These are phyloP conservation scores for Stenogyne calaminthoides DNA, from an alignment of 305 asterid species.

Conservation along the genomic window DNA sequence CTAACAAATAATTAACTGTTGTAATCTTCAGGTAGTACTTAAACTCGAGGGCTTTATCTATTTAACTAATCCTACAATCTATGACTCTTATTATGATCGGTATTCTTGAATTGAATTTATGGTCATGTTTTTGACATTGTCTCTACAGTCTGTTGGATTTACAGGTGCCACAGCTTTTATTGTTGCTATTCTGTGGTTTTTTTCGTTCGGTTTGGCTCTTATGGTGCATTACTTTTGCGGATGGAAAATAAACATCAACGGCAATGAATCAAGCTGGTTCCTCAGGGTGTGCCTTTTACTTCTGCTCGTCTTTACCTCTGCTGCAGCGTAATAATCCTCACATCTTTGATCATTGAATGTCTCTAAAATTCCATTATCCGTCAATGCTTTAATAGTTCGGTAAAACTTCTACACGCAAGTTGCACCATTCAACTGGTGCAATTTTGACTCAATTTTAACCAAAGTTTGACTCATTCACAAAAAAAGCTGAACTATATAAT, in stretches of 20 bases:
- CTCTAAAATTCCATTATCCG: neutral
- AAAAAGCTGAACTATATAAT: too few relatives aligned
- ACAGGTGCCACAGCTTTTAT: constrained; percentile 81
- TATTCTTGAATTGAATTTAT: constrained; percentile 5
- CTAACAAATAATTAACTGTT: neutral
- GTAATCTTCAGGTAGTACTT: too few relatives aligned
- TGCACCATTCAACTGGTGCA: neutral
- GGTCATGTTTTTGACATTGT: constrained; percentile 24
- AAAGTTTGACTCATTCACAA: too few relatives aligned
- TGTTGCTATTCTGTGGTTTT: constrained; percentile 77
- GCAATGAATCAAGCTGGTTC: constrained; percentile 54
- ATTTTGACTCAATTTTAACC: too few relatives aligned
- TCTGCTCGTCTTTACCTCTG: constrained; percentile 76
- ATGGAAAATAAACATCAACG: constrained; percentile 67
- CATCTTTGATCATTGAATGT: constrained; percentile 12
- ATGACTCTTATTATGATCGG: neutral
- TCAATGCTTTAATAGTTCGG: neutral
- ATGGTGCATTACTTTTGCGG: constrained; percentile 67
- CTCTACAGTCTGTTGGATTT: constrained; percentile 87
- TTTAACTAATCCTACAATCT: neutral
- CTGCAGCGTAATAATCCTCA: constrained; percentile 70
- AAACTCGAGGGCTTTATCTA: too few relatives aligned
- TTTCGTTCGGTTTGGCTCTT: constrained; percentile 78
- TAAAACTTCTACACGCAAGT: neutral
- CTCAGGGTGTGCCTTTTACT: constrained; percentile 64